Conservation (phyloP, 768 basidiomycete species). For the Leucosporidium creatinivorum region DNA sequence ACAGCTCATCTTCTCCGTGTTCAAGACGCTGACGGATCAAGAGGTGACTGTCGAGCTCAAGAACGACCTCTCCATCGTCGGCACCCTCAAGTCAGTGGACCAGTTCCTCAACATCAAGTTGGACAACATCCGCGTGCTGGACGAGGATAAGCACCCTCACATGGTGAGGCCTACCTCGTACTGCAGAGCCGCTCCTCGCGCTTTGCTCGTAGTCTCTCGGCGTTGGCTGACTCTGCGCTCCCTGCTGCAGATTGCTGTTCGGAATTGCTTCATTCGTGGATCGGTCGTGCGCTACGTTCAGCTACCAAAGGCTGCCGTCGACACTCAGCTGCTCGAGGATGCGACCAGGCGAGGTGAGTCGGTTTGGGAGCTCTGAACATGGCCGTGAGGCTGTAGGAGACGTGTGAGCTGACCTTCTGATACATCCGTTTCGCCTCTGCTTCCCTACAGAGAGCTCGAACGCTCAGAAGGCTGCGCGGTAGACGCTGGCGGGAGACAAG, state of each 20-base stretch:
- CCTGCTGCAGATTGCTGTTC: slow-evolving; percentile 77
- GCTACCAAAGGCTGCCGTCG: slow-evolving; percentile 82
- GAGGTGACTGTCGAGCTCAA: slow-evolving; percentile 73
- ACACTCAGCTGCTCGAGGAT: slow-evolving; percentile 91
- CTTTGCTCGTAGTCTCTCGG: neutral
- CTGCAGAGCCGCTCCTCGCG: neutral
- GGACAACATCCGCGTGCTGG: slow-evolving; percentile 84
- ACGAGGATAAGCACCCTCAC: slow-evolving; percentile 90
- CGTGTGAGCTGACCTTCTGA: too few relatives aligned
- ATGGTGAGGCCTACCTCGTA: slow-evolving; percentile 55
- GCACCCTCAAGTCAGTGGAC: slow-evolving; percentile 93
- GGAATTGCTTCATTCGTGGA: slow-evolving; percentile 98
- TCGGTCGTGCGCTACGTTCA: slow-evolving; percentile 97
- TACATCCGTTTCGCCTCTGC: too few relatives aligned
- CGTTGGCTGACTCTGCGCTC: too few relatives aligned
- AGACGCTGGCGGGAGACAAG: too few relatives aligned
- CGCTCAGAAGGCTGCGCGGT: too few relatives aligned
- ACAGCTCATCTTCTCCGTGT: slow-evolving; percentile 91
- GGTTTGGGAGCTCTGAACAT: neutral
- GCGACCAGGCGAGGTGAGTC: slow-evolving; percentile 81
- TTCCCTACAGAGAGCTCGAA: too few relatives aligned
- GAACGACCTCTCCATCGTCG: slow-evolving; percentile 95
- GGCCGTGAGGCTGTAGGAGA: too few relatives aligned
- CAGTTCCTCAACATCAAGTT: slow-evolving; percentile 98
- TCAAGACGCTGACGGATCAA: slow-evolving; percentile 96